Evolutionary conservation across 2,329 filamentous ascomycete genomes (phyloP), one percentile per base, ranked within the genome.

Genomic region (Pseudopithomyces maydicus): DNA sequence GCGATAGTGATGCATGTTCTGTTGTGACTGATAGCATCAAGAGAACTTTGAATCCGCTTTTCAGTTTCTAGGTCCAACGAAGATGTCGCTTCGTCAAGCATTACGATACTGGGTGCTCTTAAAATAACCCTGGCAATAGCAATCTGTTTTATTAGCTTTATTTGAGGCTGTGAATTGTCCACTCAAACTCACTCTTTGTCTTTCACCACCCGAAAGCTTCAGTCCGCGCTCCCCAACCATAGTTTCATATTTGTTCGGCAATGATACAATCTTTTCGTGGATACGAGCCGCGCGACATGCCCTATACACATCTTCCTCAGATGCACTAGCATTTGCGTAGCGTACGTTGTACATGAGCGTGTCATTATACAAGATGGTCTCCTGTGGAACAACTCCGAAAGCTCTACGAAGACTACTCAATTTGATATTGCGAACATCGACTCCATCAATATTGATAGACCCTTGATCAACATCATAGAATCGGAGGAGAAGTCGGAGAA

Each of bases 51-150:
- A 64, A 61, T 88, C 84, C 63, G 84, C 82, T 51, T 85, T 81
- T 70, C 81, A 79, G 63, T 86, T 80, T 47, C 84, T 78, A 2
- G 72, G 71, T 62, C 86, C 81, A 41, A 70, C 63, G n/a, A 83
- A 81, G 4, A 63, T 61, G 11, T 77, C 0, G 92, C 88, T 77
- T 96, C 92, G 68, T 96, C 92, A 1, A 96, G 82, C 14, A 96
- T 87, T 4, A 96, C 82, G 39, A 96, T 82, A 65, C 93, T 90
- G 0, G 90, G 88, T 55, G 84, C 83, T 75, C 92, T 92, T 70
- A 94, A 84, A 53, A 92, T 80, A 11, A 90, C 88, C 2, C 92
- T 85, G 14, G 86, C 86, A 68, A 88, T 88, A 3, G 86, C 85
- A 26, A 88, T 80, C 51, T 58, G 12, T 8, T 17, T 26, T 77